A percentile compares a stretch with the other conserved stretches of the same genome.
phyloP scores from a whole-genome alignment of 352 stramenopile species.

The Phytopythium chamaehyphon region DNA sequence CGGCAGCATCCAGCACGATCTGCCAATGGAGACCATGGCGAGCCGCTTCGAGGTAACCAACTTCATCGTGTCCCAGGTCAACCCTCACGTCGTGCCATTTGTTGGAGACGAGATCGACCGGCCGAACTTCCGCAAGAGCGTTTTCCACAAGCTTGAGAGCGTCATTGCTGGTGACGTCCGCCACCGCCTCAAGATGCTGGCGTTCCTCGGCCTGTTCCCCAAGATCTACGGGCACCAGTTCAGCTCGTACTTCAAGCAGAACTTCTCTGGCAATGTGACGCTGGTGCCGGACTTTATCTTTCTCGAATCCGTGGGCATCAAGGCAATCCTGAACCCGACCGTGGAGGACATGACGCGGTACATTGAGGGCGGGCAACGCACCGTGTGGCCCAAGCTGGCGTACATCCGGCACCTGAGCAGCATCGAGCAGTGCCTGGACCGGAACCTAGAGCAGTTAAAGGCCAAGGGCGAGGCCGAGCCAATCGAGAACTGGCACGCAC shows the following conservation, averaged over 20 bases:
- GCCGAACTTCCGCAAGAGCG: conserved; percentile 52
- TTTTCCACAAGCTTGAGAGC: conserved; percentile 76
- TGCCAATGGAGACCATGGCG: conserved; percentile 93
- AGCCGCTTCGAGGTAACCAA: conserved; percentile 94
- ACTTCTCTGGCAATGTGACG: conserved; percentile 97
- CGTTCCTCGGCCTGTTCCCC: conserved; percentile 84
- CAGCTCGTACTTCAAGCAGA: conserved; percentile 84
- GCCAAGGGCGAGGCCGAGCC: conserved; percentile 5
- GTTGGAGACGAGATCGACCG: conserved; percentile 87
- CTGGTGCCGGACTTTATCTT: conserved; percentile 90
- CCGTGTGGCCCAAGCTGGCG: conserved; percentile 89
- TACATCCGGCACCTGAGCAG: conserved; percentile 93
- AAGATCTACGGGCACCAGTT: conserved; percentile 80
- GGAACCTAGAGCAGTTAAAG: conserved; percentile 27
- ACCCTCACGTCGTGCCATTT: conserved; percentile 92
- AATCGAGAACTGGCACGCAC: conserved; percentile 5
- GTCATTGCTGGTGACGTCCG: conserved; percentile 73
- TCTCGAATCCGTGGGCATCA: conserved; percentile 74
- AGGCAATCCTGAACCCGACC: conserved; percentile 82
- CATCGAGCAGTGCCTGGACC: conserved; percentile 81
- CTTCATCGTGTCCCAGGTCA: conserved; percentile 89
- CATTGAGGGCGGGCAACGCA: conserved; percentile 85
- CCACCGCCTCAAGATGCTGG: conserved; percentile 68
- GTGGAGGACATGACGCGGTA: conserved; percentile 69
- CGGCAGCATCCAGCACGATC: conserved; percentile 87